Percentiles rank a stretch among this genome's conserved stretches.
These are phyloP conservation scores for Boletus sp. DNA, from an alignment of 1,284 basidiomycete species.

Conservation along the genomic window DNA sequence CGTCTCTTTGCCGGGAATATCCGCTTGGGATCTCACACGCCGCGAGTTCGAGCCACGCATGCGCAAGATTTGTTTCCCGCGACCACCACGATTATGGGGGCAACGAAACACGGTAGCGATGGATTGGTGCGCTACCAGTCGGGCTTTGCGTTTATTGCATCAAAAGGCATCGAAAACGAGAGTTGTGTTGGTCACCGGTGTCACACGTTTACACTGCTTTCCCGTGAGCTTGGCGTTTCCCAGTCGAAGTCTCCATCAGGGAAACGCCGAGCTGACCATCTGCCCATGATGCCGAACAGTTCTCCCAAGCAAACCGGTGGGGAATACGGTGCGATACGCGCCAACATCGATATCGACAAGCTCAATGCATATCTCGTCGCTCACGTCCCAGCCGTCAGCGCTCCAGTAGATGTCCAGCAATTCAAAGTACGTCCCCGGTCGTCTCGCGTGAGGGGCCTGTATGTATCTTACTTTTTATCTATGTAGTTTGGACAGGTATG, in stretches of 20 bases:
- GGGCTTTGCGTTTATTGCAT: no score
- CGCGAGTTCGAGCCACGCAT: not conserved
- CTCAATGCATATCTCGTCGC: constrained; percentile 67
- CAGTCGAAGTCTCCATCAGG: no score
- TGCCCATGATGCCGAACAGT: constrained; percentile 30
- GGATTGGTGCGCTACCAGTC: no score
- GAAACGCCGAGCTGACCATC: no score
- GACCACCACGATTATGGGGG: no score
- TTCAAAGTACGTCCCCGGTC: constrained; percentile 66
- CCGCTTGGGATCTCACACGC: constrained; percentile 13
- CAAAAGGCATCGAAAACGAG: no score
- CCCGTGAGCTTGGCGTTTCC: no score
- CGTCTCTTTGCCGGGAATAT: constrained; percentile 12
- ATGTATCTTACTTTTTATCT: constrained; percentile 11
- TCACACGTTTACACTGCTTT: not conserved
- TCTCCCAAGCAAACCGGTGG: constrained; percentile 58
- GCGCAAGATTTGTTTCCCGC: no score
- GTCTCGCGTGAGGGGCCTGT: not conserved
- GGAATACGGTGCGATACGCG: constrained; percentile 70
- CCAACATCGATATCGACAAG: constrained; percentile 60
- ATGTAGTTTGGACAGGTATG: constrained; percentile 84
- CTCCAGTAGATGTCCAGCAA: constrained; percentile 82
- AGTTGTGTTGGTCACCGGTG: no score
- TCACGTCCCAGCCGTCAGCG: constrained; percentile 53
- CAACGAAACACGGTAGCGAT: no score